Evolutionary conservation across 2,329 filamentous ascomycete species (phyloP).

Genomic region (Trichoderma gracile): DNA sequence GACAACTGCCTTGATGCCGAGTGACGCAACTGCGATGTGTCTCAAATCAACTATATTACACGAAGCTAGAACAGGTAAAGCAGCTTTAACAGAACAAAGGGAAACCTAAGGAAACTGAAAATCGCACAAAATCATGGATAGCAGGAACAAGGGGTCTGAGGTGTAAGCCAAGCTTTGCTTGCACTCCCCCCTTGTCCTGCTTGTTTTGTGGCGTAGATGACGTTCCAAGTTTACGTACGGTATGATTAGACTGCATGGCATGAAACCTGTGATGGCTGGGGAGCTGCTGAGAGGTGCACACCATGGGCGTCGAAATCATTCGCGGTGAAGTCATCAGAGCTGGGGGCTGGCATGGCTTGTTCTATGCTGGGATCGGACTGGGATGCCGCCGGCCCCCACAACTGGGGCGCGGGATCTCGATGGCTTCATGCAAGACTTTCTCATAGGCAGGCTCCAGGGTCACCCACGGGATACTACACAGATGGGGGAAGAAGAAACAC

Average conservation of each 20-base stretch:
- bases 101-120: neutral
- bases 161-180: neutral
- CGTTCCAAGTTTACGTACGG: neutral
- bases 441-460: constrained; percentile 6
- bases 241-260: neutral
- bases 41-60: neutral
- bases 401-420: constrained; percentile 17
- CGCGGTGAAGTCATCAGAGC: constrained; percentile 16
- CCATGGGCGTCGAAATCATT: constrained; percentile 6
- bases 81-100: too few species aligned
- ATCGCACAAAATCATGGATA: neutral
- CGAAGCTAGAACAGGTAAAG: neutral
- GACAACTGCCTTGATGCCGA: neutral
- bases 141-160: neutral
- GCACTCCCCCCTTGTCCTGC: constrained; percentile 3
- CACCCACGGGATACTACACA: neutral
- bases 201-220: constrained; percentile 18
- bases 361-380: neutral
- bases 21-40: constrained; percentile 24
- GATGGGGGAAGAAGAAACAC: neutral
- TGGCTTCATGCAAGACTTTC: constrained; percentile 19
- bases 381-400: constrained; percentile 13
- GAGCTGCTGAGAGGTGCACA: neutral
- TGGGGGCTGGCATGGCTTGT: neutral
- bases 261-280: neutral